Base-by-base conservation (phyloP, 164 flowering plant genomes). In the Amborella trichopoda region DNA sequence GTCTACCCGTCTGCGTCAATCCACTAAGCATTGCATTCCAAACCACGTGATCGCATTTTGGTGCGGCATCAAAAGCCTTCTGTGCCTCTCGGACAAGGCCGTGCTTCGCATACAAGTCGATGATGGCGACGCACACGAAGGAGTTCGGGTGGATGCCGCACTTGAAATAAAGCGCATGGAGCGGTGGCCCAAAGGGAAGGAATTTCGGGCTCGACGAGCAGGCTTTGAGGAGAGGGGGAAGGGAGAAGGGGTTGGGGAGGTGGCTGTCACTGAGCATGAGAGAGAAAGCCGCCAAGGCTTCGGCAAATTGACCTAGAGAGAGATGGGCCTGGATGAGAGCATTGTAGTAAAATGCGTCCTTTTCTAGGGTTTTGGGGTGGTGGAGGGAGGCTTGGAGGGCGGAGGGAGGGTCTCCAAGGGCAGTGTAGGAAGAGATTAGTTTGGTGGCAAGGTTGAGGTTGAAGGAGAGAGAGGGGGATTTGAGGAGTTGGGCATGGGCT, bases 281-380 rank as follows among this genome's bases (percentile, higher is more conserved):
- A 0, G 25, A 8, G 16, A 42, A 52, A 23, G 44, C 19, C 23
- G n/a, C 20, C 8, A 52, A n/a, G 28, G 40, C 9, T 2, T 10
- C 5, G 42, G 17, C 23, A 19, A 19, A 42, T 1, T 42, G 37
- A 23, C 48, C 42, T 17, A 17, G 30, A 23, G 33, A 42, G 8
- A 52, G 30, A 48, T 42, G 17, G 24, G 55, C 55, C 24, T 52
- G 55, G 55, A 52, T 52, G 48, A 52, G 55, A 4, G 55, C 42
- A 32, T 52, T 52, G 48, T 30, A 52, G 40, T 28, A 48, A 42
- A 42, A 52, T 22, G 28, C 40, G 44, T n/a, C n/a, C n/a, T n/a
- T n/a, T n/a, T 52, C 55, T 30, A 28, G 48, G 27, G 22, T 21
- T 30, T 20, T 28, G 5, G 17, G 40, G 25, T 32, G 33, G 23